Evolutionary conservation across 2,329 filamentous ascomycete genomes (phyloP), one percentile per base, ranked within the genome.

Genomic region (Arthroderma uncinatum): DNA sequence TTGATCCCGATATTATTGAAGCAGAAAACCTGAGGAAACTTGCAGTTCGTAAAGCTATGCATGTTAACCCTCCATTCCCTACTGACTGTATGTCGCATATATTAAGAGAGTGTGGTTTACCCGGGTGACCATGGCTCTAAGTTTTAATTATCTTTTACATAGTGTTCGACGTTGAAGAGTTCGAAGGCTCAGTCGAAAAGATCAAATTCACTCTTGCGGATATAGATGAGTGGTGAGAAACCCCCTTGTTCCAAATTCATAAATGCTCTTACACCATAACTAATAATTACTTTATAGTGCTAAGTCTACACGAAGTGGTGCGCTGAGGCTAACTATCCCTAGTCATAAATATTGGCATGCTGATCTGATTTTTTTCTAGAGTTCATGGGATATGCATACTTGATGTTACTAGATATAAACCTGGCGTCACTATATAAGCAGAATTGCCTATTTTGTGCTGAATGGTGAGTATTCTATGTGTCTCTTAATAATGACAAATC

Each of bases 1-100:
- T 79, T 21, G 71, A 80, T 59, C 77, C 78, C 0, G 62, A 66
- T 52, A 71, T 77, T 14, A 63, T 64, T 14, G 77, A 79, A 53
- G 72, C 75, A 2, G 65, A 70, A 6, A 76, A 73, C 66, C 68
- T 80, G 8, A 70, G 75, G 37, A 67, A 65, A 1, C 73, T 74
- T 60, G 73, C 76, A 0, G 66, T 70, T 39, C 68, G 71, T 1
- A 62, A 74, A 57, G 73, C 67, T 4, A 73, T 68, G 59, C 72
- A 75, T 44, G 67, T 78, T 59, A 79, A 79, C 54, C 75, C 73
- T 0, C 62, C 70, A 0, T 78, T 77, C 56, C 68, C 70, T 0
- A 63, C 68, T 28, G 66, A 64, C 30, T 62, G 69, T 62, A 67
- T 14, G 63, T 60, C 12, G 63, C 59, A 21, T 25, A 6, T 9